A percentile compares a stretch with the other conserved stretches of the same genome.
Evolutionary conservation across 148 eudicot genomes (phyloP).

Genomic region (Spergularia marina): DNA sequence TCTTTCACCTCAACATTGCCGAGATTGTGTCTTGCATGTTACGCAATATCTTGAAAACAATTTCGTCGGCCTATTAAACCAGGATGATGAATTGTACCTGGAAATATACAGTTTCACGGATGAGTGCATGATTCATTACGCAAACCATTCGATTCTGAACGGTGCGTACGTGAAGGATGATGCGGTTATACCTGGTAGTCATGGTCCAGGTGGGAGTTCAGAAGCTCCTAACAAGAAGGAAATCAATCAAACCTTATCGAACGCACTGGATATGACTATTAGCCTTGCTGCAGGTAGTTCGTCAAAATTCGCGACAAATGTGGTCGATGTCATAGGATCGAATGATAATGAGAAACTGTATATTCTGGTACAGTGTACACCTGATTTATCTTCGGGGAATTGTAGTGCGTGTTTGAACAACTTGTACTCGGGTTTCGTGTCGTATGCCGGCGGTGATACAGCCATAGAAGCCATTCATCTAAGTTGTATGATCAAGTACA

Average conservation of each 20-base stretch:
- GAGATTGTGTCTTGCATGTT: background rate
- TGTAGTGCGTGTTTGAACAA: conserved; percentile 31
- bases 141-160: background rate
- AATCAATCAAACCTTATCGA: background rate
- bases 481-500: conserved; percentile 16
- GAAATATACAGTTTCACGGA: background rate
- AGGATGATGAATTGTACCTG: background rate
- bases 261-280: background rate
- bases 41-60: background rate
- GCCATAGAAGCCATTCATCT: background rate
- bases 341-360: background rate
- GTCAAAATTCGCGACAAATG: background rate
- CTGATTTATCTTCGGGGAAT: conserved; percentile 18
- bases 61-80: background rate
- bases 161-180: background rate
- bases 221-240: background rate
- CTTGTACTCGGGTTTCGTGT: background rate
- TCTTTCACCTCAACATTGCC: background rate
- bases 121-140: background rate
- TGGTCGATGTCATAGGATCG: background rate
- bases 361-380: conserved; percentile 25
- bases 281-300: conserved; percentile 1
- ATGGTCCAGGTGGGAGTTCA: background rate
- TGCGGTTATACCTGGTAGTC: background rate
- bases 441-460: background rate